A percentile compares a stretch with the other conserved stretches of the same genome.
Evolutionary conservation across 176 grass and related monocot species (phyloP).

Genomic region (Oryza glumipatula): DNA sequence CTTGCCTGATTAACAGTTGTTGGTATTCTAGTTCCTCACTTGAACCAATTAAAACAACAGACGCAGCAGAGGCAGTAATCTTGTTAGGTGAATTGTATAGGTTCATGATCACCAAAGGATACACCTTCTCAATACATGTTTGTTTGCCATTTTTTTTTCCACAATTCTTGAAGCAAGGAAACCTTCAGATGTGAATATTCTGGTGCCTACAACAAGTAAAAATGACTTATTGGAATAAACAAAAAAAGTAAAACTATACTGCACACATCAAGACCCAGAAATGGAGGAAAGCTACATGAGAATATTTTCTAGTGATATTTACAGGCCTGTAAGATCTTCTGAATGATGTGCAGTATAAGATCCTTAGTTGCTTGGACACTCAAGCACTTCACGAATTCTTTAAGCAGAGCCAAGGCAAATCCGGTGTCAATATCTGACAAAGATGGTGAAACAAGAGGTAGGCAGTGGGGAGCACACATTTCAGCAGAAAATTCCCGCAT

Average conservation of each 20-base stretch:
- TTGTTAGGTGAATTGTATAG: constrained; percentile 80
- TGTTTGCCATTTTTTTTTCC: constrained; percentile 90
- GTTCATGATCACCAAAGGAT: constrained; percentile 80
- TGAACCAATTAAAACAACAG: constrained; percentile 85
- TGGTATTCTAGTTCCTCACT: constrained; percentile 95
- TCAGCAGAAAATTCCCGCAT: constrained; percentile 86
- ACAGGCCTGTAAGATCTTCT: constrained; percentile 99
- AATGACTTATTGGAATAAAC: constrained; percentile 42
- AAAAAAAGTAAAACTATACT: constrained; percentile 20
- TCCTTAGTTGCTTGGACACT: constrained; percentile 64
- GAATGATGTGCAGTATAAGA: constrained; percentile 76
- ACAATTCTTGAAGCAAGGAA: constrained; percentile 85
- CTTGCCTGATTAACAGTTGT: constrained; percentile 91
- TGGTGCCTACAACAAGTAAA: constrained; percentile 54
- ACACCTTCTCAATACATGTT: constrained; percentile 79
- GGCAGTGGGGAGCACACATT: constrained; percentile 82
- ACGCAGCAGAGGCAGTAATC: constrained; percentile 69
- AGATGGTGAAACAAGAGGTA: constrained; percentile 67
- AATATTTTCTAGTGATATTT: constrained; percentile 45
- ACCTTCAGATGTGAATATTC: constrained; percentile 95
- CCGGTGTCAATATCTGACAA: constrained; percentile 70
- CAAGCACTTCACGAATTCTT: constrained; percentile 84
- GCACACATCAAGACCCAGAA: constrained; percentile 34
- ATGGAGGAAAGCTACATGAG: constrained; percentile 33
- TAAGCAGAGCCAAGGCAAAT: constrained; percentile 62